These are phyloP conservation scores for Vanderwaltozyma yarrowii DNA, from an alignment of 805 yeast species.

Conservation along the genomic window DNA sequence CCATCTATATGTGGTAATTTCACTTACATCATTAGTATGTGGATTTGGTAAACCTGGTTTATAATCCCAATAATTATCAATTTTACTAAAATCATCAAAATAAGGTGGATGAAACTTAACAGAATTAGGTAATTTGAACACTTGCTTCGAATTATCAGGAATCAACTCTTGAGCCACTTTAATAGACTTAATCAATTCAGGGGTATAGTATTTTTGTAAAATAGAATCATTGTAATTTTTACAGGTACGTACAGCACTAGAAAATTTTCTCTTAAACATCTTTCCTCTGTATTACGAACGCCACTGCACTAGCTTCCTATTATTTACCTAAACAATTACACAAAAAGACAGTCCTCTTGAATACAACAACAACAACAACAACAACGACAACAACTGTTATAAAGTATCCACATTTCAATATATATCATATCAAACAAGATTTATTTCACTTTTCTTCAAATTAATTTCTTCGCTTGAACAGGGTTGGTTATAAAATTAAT, in stretches of 20 bases:
- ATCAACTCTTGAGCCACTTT: constrained; percentile 69
- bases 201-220: constrained; percentile 67
- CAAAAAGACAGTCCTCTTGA: too few relatives aligned
- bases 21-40: constrained; percentile 13
- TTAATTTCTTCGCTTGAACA: too few relatives aligned
- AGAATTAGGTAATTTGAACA: constrained; percentile 31
- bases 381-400: too few relatives aligned
- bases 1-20: constrained; percentile 13
- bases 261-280: constrained; percentile 3
- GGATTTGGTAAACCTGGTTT: constrained; percentile 24
- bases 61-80: constrained; percentile 71
- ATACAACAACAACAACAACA: too few relatives aligned
- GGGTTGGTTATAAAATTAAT: too few relatives aligned
- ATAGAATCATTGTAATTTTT: constrained; percentile 24
- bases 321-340: too few relatives aligned
- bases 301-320: too few relatives aligned
- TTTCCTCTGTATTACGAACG: neutral
- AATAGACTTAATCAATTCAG: constrained; percentile 71
- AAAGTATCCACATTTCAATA: too few relatives aligned
- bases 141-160: constrained; percentile 47
- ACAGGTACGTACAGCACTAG: constrained; percentile 4
- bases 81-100: constrained; percentile 56
- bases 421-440: too few relatives aligned
- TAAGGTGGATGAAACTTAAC: constrained; percentile 54
- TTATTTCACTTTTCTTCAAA: too few relatives aligned